phyloP scores from a whole-genome alignment of 2,329 filamentous ascomycete genomes.

The Dothideomycetidae sp. region DNA sequence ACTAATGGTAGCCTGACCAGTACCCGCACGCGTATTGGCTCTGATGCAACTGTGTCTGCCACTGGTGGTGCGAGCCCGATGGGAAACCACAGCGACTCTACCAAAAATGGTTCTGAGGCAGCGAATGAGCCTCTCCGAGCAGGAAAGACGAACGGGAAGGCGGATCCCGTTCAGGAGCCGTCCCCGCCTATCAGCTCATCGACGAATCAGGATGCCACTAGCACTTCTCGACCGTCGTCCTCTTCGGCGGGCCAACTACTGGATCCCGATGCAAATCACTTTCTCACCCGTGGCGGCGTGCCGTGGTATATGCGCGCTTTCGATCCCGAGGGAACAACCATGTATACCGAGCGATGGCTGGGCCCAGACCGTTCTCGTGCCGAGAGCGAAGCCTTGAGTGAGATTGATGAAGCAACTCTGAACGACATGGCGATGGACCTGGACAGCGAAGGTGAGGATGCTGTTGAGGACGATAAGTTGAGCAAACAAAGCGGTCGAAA shows the following conservation, averaged over 20 bases:
- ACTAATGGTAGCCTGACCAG: conserved; percentile 18
- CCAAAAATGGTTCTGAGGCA: conserved; percentile 11
- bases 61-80: conserved; percentile 19
- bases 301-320: conserved; percentile 80
- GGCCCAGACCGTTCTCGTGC: conserved; percentile 56
- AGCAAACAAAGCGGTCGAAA: too few species aligned
- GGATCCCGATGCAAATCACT: conserved; percentile 16
- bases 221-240: neutral
- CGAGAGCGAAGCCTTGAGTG: conserved; percentile 68
- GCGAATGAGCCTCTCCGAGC: conserved; percentile 14
- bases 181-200: conserved; percentile 23
- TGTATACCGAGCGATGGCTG: conserved; percentile 60
- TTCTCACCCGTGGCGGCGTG: conserved; percentile 52
- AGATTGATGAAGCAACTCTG: conserved; percentile 82
- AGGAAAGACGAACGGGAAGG: conserved; percentile 19
- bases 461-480: too few species aligned
- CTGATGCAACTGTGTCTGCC: conserved; percentile 26
- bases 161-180: conserved; percentile 19
- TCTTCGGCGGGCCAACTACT: neutral
- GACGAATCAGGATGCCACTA: conserved; percentile 25
- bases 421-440: conserved; percentile 36
- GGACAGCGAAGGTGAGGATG: neutral
- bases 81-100: conserved; percentile 9
- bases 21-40: conserved; percentile 5
- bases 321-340: conserved; percentile 64